These are phyloP conservation scores for Russula virescens DNA, from an alignment of 768 basidiomycete species.

Conservation along the genomic window DNA sequence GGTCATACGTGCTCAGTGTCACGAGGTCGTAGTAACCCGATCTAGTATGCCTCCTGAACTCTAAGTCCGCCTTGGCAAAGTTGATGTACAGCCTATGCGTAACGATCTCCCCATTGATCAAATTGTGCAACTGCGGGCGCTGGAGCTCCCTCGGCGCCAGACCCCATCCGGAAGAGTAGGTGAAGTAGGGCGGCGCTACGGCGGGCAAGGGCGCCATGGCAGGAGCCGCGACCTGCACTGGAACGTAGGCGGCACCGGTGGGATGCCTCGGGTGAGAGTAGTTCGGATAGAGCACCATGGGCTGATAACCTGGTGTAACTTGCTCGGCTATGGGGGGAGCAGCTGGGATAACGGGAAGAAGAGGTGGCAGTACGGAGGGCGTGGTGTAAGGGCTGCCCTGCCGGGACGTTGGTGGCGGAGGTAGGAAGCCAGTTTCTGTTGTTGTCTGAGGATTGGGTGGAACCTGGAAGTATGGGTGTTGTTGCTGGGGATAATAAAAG, in stretches of 20 bases:
- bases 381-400: constrained; percentile 14
- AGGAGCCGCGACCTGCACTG: constrained; percentile 1
- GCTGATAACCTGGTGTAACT: neutral
- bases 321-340: neutral
- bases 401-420: constrained; percentile 8
- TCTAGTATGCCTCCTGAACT: no score
- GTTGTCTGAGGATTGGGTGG: neutral
- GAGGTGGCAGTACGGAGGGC: constrained; percentile 11
- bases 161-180: constrained; percentile 12
- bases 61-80: no score
- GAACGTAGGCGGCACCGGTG: constrained; percentile 12
- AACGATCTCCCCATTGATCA: no score
- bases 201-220: neutral
- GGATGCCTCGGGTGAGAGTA: constrained; percentile 17
- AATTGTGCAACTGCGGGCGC: no score
- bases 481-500: constrained; percentile 16
- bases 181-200: constrained; percentile 12
- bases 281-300: constrained; percentile 6
- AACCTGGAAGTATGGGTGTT: constrained; percentile 18
- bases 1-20: no score
- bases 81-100: no score
- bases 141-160: constrained; percentile 11
- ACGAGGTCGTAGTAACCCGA: no score
- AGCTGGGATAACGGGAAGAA: constrained; percentile 5
- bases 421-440: neutral